Evolutionary conservation across 148 eudicot genomes (phyloP), one percentile per base, ranked within the genome.

Genomic region (Fagopyrum tataricum): DNA sequence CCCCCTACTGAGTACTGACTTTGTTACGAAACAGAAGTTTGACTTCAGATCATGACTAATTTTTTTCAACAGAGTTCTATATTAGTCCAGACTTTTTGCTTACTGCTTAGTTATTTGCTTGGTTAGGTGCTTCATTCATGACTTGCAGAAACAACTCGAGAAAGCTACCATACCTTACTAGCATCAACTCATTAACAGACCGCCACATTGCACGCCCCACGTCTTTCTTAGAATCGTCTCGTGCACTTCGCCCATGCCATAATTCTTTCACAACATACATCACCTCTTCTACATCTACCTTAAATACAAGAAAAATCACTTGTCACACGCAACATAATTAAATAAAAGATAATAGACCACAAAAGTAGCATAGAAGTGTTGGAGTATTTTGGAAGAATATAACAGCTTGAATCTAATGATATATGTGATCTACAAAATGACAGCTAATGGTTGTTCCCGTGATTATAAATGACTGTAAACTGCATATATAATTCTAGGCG

Each of bases 151-250:
- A 20, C 3, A 13, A 48, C 53, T 7, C 44, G n/a, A 67, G 68
- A 56, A 69, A 49, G 70, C 20, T 15, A 70, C 4, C 58, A 66
- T 85, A 94, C 98, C 98, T 90, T 70, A 90, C 87, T 18, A 95
- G 96, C 89, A 95, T 90, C 75, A 95, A 82, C 79, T 95, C 96
- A 71, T 95, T 90, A 72, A 91, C 83, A 15, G 98, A 88, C 73
- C 96, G 96, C 98, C 98, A 91, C 93, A 95, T 83, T 81, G 85
- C 98, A 75, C 96, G 97, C 44, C 98, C 98, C 46, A 89, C 88
- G 70, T 84, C 89, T 83, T 84, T 88, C 64, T 72, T 73, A 55
- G 85, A 81, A 76, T 85, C 80, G 78, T 93, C 97, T 84, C 88
- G 87, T 26, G 97, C 96, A 86, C 98, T 95, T 83, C 96, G 79